Base-by-base conservation (phyloP, 176 grass and related monocot species). In the Poa annua region DNA sequence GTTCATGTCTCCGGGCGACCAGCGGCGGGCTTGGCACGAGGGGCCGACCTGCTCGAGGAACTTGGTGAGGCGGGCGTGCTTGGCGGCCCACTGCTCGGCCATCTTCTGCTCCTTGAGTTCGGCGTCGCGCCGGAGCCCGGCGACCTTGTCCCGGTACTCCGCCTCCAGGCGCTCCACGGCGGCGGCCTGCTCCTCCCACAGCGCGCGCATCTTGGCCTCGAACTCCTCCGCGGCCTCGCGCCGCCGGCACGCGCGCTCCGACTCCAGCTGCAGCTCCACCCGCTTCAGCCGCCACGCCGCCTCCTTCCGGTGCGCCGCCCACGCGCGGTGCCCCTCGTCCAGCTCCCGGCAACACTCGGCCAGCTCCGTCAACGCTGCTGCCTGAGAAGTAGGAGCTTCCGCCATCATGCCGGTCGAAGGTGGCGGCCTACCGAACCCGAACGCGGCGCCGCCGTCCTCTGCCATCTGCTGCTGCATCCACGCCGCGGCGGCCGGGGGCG, bases 21-120 rank as follows among this genome's bases (percentile, higher is more conserved):
- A 78, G 0, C 39, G 85, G 4, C 66, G 80, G 8, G 41, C 41
- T 42, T 42, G 41, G 45, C 62, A 67, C 38, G 70, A 67, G 24
- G 70, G 45, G 17, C 84, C 88, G 33, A 96, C 11, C 85, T 99
- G 96, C 6, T 99, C 91, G 62, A 99, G 66, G 77, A 92, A 96
- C 34, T 90, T 88, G 61, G 82, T 84, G 74, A 99, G 81, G 66
- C 93, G 89, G 0, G 83, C 78, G 77, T 99, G 97, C 83, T 99
- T 99, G 35, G 87, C 78, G 5, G 91, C 93, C 97, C 97, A 99
- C 80, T 96, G 97, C 75, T 99, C 97, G 2, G 88, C 93, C 83
- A 94, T 86, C 59, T 99, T 96, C 85, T 96, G 91, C 69, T 99
- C 97, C 89, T 99, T 99, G 15, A 85, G 42, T 73, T 94, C 86